Evolutionary conservation across 2,329 filamentous ascomycete genomes (phyloP), one percentile per base, ranked within the genome.

Genomic region (Zymoseptoria brevis): DNA sequence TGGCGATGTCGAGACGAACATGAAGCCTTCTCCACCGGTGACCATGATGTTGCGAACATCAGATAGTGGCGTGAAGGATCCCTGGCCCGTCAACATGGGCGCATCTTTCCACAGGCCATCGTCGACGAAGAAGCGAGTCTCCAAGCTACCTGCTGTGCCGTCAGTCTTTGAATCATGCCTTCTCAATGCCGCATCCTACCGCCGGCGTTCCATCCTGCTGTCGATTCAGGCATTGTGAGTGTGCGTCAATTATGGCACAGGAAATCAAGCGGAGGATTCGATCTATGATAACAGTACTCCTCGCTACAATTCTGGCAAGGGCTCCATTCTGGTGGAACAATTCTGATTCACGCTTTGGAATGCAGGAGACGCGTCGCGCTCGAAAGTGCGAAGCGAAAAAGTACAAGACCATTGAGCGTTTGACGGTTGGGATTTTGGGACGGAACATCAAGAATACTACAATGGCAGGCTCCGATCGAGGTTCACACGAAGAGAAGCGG

Each of bases 1-100:
- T n/a, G n/a, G n/a, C 21, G 21, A 22, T 22, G 2, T 22, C 4
- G 21, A 22, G 21, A 22, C 21, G 21, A 22, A 22, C 21, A 22
- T 92, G 79, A 94, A 94, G 66, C 89, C 89, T 62, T 88, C 89
- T 57, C 89, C 89, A 54, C 89, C 89, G 19, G 89, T 93, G 63
- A 94, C 82, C 81, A 93, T 86, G 67, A 93, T 91, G 70, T 90
- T 92, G 74, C 83, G 87, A 57, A 89, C 84, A 73, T 87, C 84
- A 22, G 80, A 77, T 4, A 86, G 77, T 50, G 87, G 84, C 68
- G 86, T 83, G 66, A 88, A 92, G 64, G 83, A 84, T 61, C 87
- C 89, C 65, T 80, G 85, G 41, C 88, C 88, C 9, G 73, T 85
- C 57, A 91, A 77, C 26, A 90, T 72, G 19, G 88, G 88, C 1